Evolutionary conservation across 2,329 filamentous ascomycete genomes (phyloP).

Genomic region (Tolypocladium pustulatum): DNA sequence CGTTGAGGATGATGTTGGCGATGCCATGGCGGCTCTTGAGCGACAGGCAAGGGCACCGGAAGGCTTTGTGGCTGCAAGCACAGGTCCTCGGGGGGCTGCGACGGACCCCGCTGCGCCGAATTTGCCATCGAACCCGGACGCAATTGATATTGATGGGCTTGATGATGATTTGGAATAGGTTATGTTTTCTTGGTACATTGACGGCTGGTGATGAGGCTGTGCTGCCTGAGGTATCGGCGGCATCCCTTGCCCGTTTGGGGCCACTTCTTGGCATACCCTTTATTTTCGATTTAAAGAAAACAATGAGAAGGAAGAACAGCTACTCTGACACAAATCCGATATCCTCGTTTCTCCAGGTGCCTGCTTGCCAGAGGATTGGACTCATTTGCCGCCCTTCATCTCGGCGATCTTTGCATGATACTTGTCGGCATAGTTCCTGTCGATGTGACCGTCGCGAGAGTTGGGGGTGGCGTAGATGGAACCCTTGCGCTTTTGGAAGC

Average conservation of each 20-base stretch:
- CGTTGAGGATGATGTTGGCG: constrained; percentile 38
- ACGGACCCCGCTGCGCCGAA: constrained; percentile 23
- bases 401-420: constrained; percentile 51
- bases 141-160: constrained; percentile 68
- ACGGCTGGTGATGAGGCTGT: not conserved
- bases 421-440: constrained; percentile 45
- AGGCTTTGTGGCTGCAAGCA: constrained; percentile 84
- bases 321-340: not conserved
- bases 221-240: not conserved
- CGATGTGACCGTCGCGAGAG: constrained; percentile 54
- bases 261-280: not conserved
- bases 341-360: not conserved
- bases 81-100: constrained; percentile 49
- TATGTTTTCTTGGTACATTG: not conserved
- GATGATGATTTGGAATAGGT: constrained; percentile 39
- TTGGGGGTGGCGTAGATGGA: constrained; percentile 57
- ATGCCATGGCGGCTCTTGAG: constrained; percentile 86
- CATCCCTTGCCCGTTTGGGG: not conserved
- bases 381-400: constrained; percentile 32
- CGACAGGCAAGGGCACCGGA: constrained; percentile 77
- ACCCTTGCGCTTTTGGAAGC: constrained; percentile 60
- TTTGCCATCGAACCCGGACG: constrained; percentile 64
- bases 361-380: not conserved
- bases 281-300: not conserved
- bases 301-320: not conserved